Base-by-base conservation (phyloP, 768 basidiomycete species). In the Nidularia pulvinata region DNA sequence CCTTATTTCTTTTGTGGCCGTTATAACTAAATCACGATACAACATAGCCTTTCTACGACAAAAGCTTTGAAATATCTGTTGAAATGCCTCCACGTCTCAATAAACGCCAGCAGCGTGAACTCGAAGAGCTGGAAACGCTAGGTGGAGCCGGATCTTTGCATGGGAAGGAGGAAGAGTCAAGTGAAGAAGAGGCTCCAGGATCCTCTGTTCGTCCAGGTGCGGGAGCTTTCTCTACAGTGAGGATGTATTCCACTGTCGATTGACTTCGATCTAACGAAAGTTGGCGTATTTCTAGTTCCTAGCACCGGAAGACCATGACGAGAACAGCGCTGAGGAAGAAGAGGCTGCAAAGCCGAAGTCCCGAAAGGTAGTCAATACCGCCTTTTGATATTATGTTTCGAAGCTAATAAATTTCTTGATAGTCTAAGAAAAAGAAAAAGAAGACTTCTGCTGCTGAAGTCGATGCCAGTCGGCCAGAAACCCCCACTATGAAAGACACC, bases 31-130 rank as follows among this genome's bases (percentile, higher is more conserved):
- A n/a, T n/a, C n/a, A n/a, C n/a, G n/a, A n/a, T n/a, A n/a, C n/a
- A n/a, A n/a, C n/a, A n/a, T n/a, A n/a, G n/a, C n/a, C n/a, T n/a
- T n/a, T n/a, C n/a, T n/a, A n/a, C n/a, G n/a, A n/a, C n/a, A n/a
- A n/a, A n/a, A n/a, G n/a, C n/a, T n/a, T n/a, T n/a, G n/a, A n/a
- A n/a, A n/a, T n/a, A n/a, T n/a, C n/a, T n/a, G n/a, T n/a, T n/a
- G n/a, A n/a, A n/a, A 91, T 90, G 89, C 77, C 88, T 53, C 84
- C 88, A 19, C 78, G 89, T 57, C 70, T 88, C 37, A 95, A 84
- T 70, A 95, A 93, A 70, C 80, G 94, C 47, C 93, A 94, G 67
- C 91, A 95, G 62, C 75, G 93, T 46, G 91, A 93, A 62, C 78
- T 85, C 22, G 91, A 94, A 55, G 91, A 95, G 58, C 81, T 95